phyloP scores from a whole-genome alignment of 306 rosid genomes.

The Trifolium fragiferum region DNA sequence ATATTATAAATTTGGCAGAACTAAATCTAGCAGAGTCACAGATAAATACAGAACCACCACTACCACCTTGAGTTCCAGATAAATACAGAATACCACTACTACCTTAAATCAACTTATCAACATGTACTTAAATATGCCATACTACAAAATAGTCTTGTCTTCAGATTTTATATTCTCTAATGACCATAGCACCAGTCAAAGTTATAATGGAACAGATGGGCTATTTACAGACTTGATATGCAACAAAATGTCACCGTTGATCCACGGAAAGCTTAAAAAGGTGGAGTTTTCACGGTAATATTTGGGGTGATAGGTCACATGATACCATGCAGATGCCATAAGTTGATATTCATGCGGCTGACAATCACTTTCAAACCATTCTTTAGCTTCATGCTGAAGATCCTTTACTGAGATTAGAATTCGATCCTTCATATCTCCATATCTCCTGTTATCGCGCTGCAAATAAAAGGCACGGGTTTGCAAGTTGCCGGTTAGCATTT shows the following conservation, averaged over 20 bases:
- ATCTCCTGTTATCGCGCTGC: conserved; percentile 84
- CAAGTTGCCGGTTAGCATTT: conserved; percentile 76
- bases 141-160: neutral
- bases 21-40: neutral
- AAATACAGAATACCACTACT: neutral
- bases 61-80: neutral
- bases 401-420: conserved; percentile 63
- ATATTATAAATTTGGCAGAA: neutral
- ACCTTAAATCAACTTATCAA: neutral
- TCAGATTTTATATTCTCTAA: neutral
- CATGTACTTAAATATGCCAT: neutral
- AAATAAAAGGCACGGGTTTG: conserved; percentile 69
- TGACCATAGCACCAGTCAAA: neutral
- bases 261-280: conserved; percentile 91
- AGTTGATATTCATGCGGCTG: conserved; percentile 43
- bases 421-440: conserved; percentile 79
- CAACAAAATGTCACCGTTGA: conserved; percentile 68
- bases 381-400: conserved; percentile 71
- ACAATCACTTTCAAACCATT: conserved; percentile 73
- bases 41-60: neutral
- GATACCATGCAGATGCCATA: conserved; percentile 93
- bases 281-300: conserved; percentile 45
- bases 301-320: conserved; percentile 71
- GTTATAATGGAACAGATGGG: neutral
- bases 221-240: conserved; percentile 57